Conservation (phyloP, 164 flowering plant genomes). For the Tinospora cordifolia region DNA sequence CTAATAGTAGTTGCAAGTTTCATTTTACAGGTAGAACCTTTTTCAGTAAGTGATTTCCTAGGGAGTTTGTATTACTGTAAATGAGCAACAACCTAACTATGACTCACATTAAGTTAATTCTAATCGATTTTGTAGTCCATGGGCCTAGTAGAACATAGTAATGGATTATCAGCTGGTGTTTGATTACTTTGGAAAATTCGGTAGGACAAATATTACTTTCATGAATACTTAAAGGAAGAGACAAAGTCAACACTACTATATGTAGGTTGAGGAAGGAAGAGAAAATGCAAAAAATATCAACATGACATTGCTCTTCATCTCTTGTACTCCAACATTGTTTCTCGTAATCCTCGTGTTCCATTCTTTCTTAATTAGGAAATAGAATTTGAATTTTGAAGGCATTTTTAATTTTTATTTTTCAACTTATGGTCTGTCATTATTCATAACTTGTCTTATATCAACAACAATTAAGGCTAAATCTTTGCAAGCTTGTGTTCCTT, state of each 20-base stretch:
- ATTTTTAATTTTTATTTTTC: too few relatives aligned
- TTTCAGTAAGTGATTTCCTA: conserved; percentile 35
- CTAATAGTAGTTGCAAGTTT: conserved; percentile 82
- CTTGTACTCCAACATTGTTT: not conserved
- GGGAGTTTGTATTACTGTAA: not conserved
- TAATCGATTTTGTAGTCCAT: not conserved
- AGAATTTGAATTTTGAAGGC: not conserved
- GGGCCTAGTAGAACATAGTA: not conserved
- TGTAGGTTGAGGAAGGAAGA: not conserved
- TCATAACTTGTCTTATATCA: too few relatives aligned
- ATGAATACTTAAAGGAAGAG: not conserved
- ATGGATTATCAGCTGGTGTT: not conserved
- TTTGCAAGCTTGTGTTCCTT: too few relatives aligned
- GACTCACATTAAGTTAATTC: not conserved
- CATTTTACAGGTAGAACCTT: conserved; percentile 68
- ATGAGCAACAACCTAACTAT: not conserved
- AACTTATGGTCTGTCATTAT: too few relatives aligned
- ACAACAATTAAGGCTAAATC: too few relatives aligned
- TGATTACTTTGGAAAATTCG: not conserved
- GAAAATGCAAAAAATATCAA: not conserved
- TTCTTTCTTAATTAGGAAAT: not conserved
- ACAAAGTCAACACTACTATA: not conserved
- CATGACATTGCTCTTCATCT: not conserved
- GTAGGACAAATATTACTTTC: not conserved
- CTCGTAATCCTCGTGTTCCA: not conserved